phyloP scores from a whole-genome alignment of 345 rosid genomes.

The Corchorus olitorius region DNA sequence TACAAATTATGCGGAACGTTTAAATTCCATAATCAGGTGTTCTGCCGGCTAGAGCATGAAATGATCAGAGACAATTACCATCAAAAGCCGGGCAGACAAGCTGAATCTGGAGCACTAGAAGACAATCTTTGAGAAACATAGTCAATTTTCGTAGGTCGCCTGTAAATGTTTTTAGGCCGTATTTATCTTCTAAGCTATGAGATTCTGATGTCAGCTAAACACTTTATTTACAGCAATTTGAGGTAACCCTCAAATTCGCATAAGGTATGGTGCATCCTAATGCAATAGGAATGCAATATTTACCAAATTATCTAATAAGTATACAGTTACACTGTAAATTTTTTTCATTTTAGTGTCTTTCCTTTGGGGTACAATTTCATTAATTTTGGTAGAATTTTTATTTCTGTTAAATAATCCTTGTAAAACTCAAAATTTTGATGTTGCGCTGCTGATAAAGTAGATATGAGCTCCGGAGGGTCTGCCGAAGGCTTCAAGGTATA shows the following conservation, averaged over 20 bases:
- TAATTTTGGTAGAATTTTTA: not conserved
- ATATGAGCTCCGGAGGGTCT: too few species aligned
- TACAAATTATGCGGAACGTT: not conserved
- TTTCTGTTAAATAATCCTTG: not conserved
- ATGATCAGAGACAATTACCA: not conserved
- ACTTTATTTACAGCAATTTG: not conserved
- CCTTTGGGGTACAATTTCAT: not conserved
- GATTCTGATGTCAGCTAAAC: not conserved
- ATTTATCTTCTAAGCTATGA: not conserved
- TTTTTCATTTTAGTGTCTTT: too few species aligned
- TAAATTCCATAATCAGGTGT: not conserved
- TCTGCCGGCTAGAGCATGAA: not conserved
- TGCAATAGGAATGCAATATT: not conserved
- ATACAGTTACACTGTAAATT: not conserved
- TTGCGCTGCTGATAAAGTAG: too few species aligned
- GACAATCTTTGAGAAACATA: conserved; percentile 14
- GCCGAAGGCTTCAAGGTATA: too few species aligned
- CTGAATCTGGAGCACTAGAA: not conserved
- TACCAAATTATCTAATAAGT: not conserved
- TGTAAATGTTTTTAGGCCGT: conserved; percentile 10
- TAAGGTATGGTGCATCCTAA: not conserved
- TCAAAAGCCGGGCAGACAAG: not conserved
- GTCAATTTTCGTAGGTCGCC: not conserved
- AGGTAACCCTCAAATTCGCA: not conserved
- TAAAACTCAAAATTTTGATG: too few species aligned